Evolutionary conservation across 2,329 filamentous ascomycete species (phyloP).

Genomic region (Sporothrix brunneoviolacea): DNA sequence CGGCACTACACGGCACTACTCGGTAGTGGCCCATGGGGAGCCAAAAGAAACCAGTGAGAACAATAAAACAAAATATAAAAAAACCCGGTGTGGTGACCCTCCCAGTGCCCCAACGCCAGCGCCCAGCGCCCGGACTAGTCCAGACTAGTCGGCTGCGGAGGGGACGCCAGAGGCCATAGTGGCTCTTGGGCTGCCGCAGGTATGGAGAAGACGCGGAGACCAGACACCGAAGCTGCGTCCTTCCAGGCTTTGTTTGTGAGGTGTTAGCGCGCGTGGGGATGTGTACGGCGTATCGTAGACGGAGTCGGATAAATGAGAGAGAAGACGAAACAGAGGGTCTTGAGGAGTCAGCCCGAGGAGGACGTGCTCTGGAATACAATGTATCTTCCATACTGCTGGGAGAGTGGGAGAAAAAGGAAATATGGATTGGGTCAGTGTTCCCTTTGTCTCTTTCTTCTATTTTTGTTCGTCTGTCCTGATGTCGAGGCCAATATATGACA

Average conservation of each 20-base stretch:
- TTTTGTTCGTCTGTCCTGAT: not conserved
- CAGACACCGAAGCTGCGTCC: no score
- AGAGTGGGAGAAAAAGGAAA: no score
- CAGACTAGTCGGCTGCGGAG: not conserved
- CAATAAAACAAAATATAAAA: not conserved
- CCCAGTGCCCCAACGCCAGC: not conserved
- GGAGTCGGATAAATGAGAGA: not conserved
- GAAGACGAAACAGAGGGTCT: not conserved
- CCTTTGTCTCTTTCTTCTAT: not conserved
- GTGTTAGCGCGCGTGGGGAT: no score
- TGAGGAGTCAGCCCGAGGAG: not conserved
- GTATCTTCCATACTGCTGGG: not conserved
- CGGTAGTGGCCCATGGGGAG: no score
- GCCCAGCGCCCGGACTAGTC: not conserved
- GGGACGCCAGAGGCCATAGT: not conserved
- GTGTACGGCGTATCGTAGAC: no score
- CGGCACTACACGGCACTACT: not conserved
- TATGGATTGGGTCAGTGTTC: no score
- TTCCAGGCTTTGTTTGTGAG: no score
- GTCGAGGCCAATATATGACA: no score
- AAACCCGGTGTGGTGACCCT: slow-evolving; percentile 5
- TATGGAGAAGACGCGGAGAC: no score
- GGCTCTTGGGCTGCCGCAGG: not conserved
- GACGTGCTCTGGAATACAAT: slow-evolving; percentile 2
- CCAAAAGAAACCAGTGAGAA: not conserved